Conservation (phyloP, 2,329 filamentous ascomycete species). For the Plectosphaerella sp. region DNA sequence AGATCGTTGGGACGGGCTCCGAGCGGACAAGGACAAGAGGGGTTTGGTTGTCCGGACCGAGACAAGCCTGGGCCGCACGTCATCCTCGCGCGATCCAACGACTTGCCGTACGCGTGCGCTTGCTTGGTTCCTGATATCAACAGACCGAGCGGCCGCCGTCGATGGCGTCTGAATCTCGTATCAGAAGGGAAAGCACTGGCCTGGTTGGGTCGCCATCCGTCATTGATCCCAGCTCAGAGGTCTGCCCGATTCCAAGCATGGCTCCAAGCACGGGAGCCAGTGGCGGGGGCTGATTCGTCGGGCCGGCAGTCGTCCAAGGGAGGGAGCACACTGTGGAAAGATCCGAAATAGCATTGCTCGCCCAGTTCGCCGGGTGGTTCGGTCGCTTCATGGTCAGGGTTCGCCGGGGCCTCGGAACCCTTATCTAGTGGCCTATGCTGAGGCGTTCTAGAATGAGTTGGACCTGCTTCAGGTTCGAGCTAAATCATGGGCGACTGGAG, state of each 20-base stretch:
- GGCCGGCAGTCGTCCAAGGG: neutral
- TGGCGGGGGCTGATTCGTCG: neutral
- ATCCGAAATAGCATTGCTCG: neutral
- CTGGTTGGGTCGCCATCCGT: neutral
- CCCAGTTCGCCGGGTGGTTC: neutral
- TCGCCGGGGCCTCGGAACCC: neutral
- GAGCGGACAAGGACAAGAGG: neutral
- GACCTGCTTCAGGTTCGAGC: neutral
- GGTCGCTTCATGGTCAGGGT: too few relatives aligned
- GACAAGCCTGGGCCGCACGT: neutral
- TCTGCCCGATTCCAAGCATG: neutral
- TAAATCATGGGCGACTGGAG: neutral
- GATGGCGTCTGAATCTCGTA: neutral
- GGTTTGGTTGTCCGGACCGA: neutral
- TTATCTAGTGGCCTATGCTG: neutral
- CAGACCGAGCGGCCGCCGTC: too few relatives aligned
- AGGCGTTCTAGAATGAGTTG: neutral
- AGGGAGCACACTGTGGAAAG: neutral
- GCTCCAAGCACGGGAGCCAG: neutral
- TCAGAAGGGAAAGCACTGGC: neutral
- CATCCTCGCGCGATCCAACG: neutral
- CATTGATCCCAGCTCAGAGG: neutral
- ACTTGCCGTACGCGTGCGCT: neutral
- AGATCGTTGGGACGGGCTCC: neutral
- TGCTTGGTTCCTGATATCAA: too few relatives aligned